Evolutionary conservation across 1,284 basidiomycete species (phyloP), one percentile per base, ranked within the genome.

Genomic region (Sanghuangporus sanghuang): DNA sequence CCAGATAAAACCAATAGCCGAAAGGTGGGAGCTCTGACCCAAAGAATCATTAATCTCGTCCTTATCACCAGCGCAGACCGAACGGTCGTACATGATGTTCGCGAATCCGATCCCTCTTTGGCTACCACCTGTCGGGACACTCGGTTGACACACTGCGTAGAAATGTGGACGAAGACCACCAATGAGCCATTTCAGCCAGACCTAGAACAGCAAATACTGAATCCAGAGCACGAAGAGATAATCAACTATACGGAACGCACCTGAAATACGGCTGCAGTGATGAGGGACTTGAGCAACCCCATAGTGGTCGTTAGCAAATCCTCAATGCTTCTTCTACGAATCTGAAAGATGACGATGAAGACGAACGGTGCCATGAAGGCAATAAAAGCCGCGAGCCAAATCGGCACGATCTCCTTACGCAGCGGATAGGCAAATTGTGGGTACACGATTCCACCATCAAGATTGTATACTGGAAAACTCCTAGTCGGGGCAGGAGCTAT

Each of bases 131-230:
- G 66, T 67, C 12, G 72, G 67, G 39, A 84, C 72, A 38, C 73
- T 73, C 3, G 83, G 82, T 64, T 79, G 73, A 69, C 82, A 84
- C n/a, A 81, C 81, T 1, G 74, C 77, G 63, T 75, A 74, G 70
- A 82, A 82, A 67, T 82, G 79, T n/a, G 82, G 81, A 7, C 79
- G 75, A 54, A 80, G 73, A 9, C 80, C 80, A 18, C 53, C 82
- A 66, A 83, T 83, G 55, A 83, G 73, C 79, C 79, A 84, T 69
- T 85, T 84, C 63, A 84, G 72, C 72, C 80, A 83, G 6, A 84
- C 82, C 70, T 84, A 76, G 27, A 68, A 14, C 5, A 79, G 78
- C 69, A 71, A 0, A 69, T 69, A 3, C 68, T 72, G 48, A 66
- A 55, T 63, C 8, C 46, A 60, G 36, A 4, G 42, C 23, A 18